Conservation (phyloP, 768 basidiomycete genomes). For the Mycena metata region DNA sequence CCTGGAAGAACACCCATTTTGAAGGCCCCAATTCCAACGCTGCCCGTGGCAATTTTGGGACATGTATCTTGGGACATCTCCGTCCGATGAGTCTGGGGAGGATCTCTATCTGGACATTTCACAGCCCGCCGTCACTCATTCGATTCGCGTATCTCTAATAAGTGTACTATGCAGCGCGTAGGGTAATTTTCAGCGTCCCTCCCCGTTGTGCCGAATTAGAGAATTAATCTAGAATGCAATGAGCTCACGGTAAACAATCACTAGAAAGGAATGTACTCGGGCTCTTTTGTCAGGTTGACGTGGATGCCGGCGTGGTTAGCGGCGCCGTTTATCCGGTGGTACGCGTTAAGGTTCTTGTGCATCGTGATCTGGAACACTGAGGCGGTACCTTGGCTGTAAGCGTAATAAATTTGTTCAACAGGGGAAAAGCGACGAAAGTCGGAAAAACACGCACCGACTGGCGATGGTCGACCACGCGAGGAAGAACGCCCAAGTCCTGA, state of each 20-base stretch:
- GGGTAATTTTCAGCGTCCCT: conserved; percentile 13
- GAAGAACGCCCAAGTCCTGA: conserved; percentile 97
- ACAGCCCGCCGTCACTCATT: too few species aligned
- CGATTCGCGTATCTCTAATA: conserved; percentile 15
- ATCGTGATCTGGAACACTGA: conserved; percentile 97
- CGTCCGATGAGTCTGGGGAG: too few species aligned
- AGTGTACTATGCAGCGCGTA: conserved; percentile 9
- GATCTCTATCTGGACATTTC: too few species aligned
- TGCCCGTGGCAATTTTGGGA: too few species aligned
- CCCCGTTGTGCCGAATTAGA: conserved; percentile 1
- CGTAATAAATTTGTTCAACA: not conserved
- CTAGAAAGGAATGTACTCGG: conserved; percentile 54
- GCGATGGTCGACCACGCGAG: conserved; percentile 92
- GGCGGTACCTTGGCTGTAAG: conserved; percentile 82
- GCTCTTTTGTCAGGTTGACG: conserved; percentile 67
- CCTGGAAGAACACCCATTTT: too few species aligned
- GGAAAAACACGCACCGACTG: conserved; percentile 64
- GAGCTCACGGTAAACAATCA: not conserved
- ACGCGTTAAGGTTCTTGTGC: conserved; percentile 98
- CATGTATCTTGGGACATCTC: too few species aligned
- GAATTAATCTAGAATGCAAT: conserved; percentile 16
- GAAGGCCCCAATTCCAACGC: too few species aligned
- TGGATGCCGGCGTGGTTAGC: conserved; percentile 86
- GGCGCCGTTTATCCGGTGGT: conserved; percentile 90
- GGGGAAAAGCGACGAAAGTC: conserved; percentile 19